A percentile compares a stretch with the other conserved stretches of the same genome.
Evolutionary conservation across 768 basidiomycete genomes (phyloP).

Genomic region (Pleurotus ostreatus): DNA sequence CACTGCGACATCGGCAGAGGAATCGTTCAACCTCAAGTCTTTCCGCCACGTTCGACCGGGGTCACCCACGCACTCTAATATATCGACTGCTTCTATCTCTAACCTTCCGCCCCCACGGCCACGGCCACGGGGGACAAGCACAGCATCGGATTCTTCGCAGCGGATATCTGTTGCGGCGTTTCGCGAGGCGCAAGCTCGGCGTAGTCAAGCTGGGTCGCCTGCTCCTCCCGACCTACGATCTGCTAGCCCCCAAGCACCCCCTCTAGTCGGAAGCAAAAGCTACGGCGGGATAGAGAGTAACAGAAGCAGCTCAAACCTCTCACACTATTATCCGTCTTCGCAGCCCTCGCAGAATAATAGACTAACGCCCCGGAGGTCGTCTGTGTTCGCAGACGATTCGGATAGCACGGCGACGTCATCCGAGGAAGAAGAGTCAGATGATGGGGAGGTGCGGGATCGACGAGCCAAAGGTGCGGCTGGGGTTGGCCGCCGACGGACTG

Average conservation of each 20-base stretch:
- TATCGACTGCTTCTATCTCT: slow-evolving; percentile 25
- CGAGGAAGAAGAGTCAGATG: slow-evolving; percentile 28
- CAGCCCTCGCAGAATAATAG: background rate
- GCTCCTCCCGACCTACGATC: slow-evolving; percentile 41
- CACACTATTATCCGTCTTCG: background rate
- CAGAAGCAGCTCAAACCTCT: slow-evolving; percentile 6
- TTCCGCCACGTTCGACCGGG: slow-evolving; percentile 65
- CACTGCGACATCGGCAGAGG: slow-evolving; percentile 12
- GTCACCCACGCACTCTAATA: slow-evolving; percentile 22
- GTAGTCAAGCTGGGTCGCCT: slow-evolving; percentile 60
- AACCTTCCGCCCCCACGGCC: slow-evolving; percentile 29
- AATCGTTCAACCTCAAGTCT: slow-evolving; percentile 70
- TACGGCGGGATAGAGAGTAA: background rate
- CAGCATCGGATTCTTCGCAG: slow-evolving; percentile 62
- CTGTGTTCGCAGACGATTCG: slow-evolving; percentile 11
- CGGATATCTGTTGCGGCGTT: slow-evolving; percentile 81
- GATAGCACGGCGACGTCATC: slow-evolving; percentile 31
- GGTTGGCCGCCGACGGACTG: slow-evolving; percentile 26
- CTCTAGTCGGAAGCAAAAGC: background rate
- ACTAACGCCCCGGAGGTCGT: background rate
- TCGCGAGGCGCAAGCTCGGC: slow-evolving; percentile 69
- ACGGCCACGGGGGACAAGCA: slow-evolving; percentile 55
- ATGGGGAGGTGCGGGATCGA: slow-evolving; percentile 10
- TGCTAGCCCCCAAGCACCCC: slow-evolving; percentile 25
- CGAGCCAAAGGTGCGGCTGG: background rate